These are phyloP conservation scores for Toxicodendron radicans DNA, from an alignment of 345 rosid genomes.

Conservation along the genomic window DNA sequence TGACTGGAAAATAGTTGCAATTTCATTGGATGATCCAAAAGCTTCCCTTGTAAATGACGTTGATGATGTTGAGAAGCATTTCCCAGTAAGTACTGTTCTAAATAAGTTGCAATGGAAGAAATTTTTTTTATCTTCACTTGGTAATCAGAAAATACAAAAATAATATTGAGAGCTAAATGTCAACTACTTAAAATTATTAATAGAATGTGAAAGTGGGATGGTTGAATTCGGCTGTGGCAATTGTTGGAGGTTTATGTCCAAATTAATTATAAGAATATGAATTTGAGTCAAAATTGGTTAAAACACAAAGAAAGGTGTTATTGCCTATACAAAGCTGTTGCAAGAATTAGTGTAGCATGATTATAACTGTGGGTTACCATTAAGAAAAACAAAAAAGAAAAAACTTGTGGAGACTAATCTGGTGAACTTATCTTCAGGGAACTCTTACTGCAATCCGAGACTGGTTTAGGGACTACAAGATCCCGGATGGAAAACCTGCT, in stretches of 20 bases:
- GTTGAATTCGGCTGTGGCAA: no score
- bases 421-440: constrained; percentile 50
- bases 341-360: neutral
- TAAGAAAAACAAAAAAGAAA: no score
- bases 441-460: constrained; percentile 84
- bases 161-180: neutral
- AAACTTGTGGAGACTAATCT: neutral
- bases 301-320: no score
- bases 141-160: neutral
- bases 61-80: constrained; percentile 89
- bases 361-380: neutral
- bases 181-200: neutral
- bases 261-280: neutral
- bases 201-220: neutral
- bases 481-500: constrained; percentile 98
- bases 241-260: neutral
- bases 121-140: neutral
- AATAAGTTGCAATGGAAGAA: neutral
- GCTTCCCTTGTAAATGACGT: constrained; percentile 91
- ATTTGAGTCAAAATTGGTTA: no score
- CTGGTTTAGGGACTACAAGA: constrained; percentile 98
- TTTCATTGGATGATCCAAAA: constrained; percentile 90
- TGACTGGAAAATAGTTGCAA: constrained; percentile 96
- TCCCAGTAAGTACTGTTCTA: constrained; percentile 58
- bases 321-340: neutral